Percentiles rank a stretch among this genome's conserved stretches.
These are phyloP conservation scores for Colletotrichum australisinense DNA, from an alignment of 2,329 filamentous ascomycete genomes.

Conservation along the genomic window DNA sequence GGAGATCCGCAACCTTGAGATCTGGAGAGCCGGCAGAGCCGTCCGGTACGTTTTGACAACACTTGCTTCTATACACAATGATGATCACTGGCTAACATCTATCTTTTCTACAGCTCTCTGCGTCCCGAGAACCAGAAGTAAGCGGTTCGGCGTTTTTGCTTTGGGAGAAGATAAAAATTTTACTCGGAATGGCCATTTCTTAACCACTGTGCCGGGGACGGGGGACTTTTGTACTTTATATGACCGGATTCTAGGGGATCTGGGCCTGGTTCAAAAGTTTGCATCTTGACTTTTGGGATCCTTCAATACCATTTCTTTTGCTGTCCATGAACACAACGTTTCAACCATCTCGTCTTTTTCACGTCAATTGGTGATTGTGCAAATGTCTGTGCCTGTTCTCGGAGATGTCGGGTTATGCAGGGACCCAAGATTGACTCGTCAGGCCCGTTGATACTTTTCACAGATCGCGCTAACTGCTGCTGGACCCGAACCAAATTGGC, in stretches of 20 bases:
- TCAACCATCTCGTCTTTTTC: not conserved
- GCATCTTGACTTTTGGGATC: slow-evolving; percentile 36
- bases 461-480: not conserved
- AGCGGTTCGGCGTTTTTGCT: slow-evolving; percentile 39
- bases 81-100: slow-evolving; percentile 37
- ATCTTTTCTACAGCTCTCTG: slow-evolving; percentile 66
- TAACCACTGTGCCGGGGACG: slow-evolving; percentile 32
- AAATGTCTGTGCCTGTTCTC: not conserved
- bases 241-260: slow-evolving; percentile 43
- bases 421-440: slow-evolving; percentile 6
- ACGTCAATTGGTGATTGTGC: not conserved
- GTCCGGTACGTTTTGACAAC: slow-evolving; percentile 72
- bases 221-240: slow-evolving; percentile 49
- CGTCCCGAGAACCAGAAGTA: slow-evolving; percentile 90
- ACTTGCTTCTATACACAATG: slow-evolving; percentile 33
- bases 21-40: slow-evolving; percentile 98
- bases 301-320: slow-evolving; percentile 36
- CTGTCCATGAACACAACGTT: slow-evolving; percentile 5
- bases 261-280: slow-evolving; percentile 39
- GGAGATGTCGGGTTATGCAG: slow-evolving; percentile 3
- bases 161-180: slow-evolving; percentile 26
- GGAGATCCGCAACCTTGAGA: slow-evolving; percentile 98
- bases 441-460: not conserved
- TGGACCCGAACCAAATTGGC: not conserved
- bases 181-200: slow-evolving; percentile 30